Percentiles rank a stretch among this genome's conserved stretches.
phyloP scores from a whole-genome alignment of 495 filamentous ascomycete genomes.

The Elasticomyces elasticus region DNA sequence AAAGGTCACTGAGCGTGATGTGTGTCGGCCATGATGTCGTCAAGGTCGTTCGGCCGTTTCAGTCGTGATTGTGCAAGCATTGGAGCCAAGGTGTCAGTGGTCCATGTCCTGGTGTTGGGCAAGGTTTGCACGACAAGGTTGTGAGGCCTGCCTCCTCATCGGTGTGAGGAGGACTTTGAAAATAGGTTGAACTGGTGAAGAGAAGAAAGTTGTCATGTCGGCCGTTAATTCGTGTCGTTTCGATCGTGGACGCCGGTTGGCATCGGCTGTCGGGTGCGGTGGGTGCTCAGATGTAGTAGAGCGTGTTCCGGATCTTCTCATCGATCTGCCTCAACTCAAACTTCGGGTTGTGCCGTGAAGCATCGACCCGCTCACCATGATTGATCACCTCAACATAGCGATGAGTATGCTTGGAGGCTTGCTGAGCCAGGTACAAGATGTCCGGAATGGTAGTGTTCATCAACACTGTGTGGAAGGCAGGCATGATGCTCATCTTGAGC shows the following conservation, averaged over 20 bases:
- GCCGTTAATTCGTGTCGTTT: neutral
- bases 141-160: neutral
- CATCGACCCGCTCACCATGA: neutral
- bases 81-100: too few relatives aligned
- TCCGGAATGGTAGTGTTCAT: neutral
- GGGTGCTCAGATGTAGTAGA: neutral
- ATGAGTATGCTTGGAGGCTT: neutral
- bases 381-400: neutral
- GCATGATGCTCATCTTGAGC: too few relatives aligned
- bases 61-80: too few relatives aligned
- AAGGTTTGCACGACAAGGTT: neutral
- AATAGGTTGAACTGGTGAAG: neutral
- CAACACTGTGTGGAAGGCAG: neutral
- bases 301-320: neutral
- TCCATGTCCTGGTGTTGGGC: too few relatives aligned
- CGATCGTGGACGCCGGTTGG: neutral
- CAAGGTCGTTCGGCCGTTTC: too few relatives aligned
- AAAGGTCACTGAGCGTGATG: neutral
- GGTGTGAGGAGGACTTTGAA: neutral
- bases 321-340: neutral
- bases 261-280: neutral
- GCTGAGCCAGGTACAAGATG: slow-evolving; percentile 2
- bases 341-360: neutral
- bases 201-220: neutral
- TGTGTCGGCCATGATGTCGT: neutral